Percentiles rank a stretch among this genome's conserved stretches.
These are phyloP conservation scores for Avena atlantica DNA, from an alignment of 176 grass and related monocot species.

Conservation along the genomic window DNA sequence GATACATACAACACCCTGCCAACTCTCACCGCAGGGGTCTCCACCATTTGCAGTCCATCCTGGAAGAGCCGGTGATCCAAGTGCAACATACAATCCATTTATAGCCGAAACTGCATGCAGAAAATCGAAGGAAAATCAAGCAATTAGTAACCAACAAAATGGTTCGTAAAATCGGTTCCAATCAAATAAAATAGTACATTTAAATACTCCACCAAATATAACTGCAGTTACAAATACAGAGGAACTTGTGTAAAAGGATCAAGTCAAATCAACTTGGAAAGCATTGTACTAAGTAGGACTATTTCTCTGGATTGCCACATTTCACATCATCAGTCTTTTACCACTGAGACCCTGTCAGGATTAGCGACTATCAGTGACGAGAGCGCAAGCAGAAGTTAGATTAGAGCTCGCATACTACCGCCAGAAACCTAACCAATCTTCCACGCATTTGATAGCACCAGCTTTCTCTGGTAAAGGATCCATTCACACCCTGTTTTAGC, in stretches of 20 bases:
- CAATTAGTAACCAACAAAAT: constrained; percentile 26
- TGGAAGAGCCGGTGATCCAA: constrained; percentile 77
- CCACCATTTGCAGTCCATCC: constrained; percentile 77
- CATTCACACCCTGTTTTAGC: no score
- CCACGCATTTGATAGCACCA: neutral
- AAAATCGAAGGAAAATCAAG: neutral
- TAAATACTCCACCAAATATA: neutral
- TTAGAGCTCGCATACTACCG: neutral
- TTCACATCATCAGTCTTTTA: constrained; percentile 16
- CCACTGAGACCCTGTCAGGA: neutral
- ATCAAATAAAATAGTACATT: neutral
- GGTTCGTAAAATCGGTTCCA: neutral
- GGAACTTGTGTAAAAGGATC: neutral
- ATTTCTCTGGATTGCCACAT: neutral
- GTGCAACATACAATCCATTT: constrained; percentile 71
- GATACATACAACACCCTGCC: constrained; percentile 87
- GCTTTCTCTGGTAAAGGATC: no score
- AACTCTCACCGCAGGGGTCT: constrained; percentile 84
- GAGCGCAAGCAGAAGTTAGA: neutral
- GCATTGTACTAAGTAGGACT: neutral
- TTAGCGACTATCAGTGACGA: neutral
- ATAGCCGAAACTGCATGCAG: constrained; percentile 80
- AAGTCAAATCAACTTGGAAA: constrained; percentile 7
- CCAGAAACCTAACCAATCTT: neutral
- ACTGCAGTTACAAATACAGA: neutral